These are phyloP conservation scores for Huntiella savannae DNA, from an alignment of 2,329 filamentous ascomycete species.

Conservation along the genomic window DNA sequence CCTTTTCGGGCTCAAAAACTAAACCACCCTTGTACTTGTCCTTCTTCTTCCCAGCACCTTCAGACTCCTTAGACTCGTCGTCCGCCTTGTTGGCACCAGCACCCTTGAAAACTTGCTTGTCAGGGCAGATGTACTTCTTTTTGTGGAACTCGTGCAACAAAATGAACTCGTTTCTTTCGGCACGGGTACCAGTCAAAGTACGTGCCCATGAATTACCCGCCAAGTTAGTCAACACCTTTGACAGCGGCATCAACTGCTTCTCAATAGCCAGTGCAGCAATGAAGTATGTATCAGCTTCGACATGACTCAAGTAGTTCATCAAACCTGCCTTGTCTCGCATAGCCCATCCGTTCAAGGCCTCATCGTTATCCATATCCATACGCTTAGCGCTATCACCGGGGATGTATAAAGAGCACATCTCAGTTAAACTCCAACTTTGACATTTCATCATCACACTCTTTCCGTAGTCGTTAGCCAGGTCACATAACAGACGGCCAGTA, in stretches of 20 bases:
- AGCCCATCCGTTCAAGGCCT: conserved; percentile 71
- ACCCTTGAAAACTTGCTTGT: conserved; percentile 70
- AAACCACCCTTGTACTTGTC: conserved; percentile 98
- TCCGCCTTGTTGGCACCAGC: conserved; percentile 3
- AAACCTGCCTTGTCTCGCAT: conserved; percentile 58
- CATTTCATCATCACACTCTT: conserved; percentile 96
- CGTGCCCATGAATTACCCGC: conserved; percentile 97
- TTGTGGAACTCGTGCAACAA: conserved; percentile 87
- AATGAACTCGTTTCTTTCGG: conserved; percentile 98
- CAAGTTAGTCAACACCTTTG: conserved; percentile 87
- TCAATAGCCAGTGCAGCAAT: conserved; percentile 77
- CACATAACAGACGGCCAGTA: conserved; percentile 75
- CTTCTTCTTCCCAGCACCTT: conserved; percentile 74
- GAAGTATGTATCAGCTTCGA: conserved; percentile 89
- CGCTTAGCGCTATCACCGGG: conserved; percentile 45
- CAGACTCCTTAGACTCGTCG: conserved; percentile 32
- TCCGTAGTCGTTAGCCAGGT: conserved; percentile 87
- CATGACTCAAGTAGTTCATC: conserved; percentile 84
- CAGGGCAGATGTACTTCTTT: conserved; percentile 95
- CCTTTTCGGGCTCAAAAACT: conserved; percentile 94
- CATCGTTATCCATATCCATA: conserved; percentile 75
- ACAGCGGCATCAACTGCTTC: conserved; percentile 80
- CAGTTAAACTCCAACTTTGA: conserved; percentile 92
- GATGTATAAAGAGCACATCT: conserved; percentile 90
- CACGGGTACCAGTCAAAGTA: conserved; percentile 84